Evolutionary conservation across 768 basidiomycete genomes (phyloP).

Genomic region (Mycena latifolia): DNA sequence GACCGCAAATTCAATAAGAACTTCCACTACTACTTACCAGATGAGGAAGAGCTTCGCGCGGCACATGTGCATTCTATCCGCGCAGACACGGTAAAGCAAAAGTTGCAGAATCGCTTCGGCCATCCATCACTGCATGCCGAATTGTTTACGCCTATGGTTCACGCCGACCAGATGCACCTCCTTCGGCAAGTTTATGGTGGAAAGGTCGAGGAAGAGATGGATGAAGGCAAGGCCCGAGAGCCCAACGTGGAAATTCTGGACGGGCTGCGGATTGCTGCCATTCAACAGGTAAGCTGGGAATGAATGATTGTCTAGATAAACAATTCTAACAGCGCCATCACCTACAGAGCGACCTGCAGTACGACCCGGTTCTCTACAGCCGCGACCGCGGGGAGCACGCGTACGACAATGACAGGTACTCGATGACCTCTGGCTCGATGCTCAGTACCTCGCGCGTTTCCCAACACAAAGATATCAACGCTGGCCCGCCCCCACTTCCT

Average conservation of each 20-base stretch:
- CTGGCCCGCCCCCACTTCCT: not conserved
- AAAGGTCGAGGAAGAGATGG: slow-evolving; percentile 20
- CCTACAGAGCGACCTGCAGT: slow-evolving; percentile 63
- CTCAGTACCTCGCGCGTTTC: slow-evolving; percentile 20
- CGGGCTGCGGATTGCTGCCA: slow-evolving; percentile 38
- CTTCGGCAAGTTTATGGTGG: slow-evolving; percentile 30
- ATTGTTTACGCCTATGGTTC: slow-evolving; percentile 79
- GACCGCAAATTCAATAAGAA: slow-evolving; percentile 65
- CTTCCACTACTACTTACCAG: slow-evolving; percentile 81
- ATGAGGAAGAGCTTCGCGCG: slow-evolving; percentile 69
- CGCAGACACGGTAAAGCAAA: slow-evolving; percentile 67
- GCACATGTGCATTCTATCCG: slow-evolving; percentile 73
- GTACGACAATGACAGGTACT: slow-evolving; percentile 72
- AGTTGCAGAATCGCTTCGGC: slow-evolving; percentile 84
- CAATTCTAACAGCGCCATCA: slow-evolving; percentile 15
- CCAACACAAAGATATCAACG: not conserved
- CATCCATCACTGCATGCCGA: slow-evolving; percentile 84
- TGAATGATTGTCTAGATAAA: slow-evolving; percentile 1
- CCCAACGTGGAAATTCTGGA: slow-evolving; percentile 33
- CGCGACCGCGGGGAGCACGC: slow-evolving; percentile 70
- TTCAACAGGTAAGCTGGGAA: slow-evolving; percentile 37
- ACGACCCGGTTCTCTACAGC: slow-evolving; percentile 68
- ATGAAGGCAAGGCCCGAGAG: slow-evolving; percentile 8
- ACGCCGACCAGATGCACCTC: slow-evolving; percentile 45
- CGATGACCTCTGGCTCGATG: slow-evolving; percentile 53